phyloP scores from a whole-genome alignment of 495 filamentous ascomycete genomes.

The Oidiodendron maius region DNA sequence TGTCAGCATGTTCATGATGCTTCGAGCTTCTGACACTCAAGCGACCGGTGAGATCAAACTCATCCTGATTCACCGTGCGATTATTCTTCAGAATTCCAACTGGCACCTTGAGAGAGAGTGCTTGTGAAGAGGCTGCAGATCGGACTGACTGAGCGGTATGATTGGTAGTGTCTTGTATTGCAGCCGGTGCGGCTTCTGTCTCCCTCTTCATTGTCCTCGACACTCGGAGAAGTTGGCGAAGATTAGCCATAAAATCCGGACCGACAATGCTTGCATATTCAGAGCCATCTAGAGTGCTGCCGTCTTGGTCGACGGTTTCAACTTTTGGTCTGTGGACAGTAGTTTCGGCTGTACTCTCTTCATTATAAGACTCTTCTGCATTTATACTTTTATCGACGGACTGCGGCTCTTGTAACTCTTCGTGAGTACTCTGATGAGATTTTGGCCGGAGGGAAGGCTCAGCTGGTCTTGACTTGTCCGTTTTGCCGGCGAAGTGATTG shows the following conservation, averaged over 20 bases:
- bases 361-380: background rate
- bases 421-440: background rate
- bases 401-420: background rate
- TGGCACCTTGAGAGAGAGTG: background rate
- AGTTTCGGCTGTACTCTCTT: background rate
- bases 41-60: conserved; percentile 27
- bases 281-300: background rate
- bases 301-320: background rate
- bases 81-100: conserved; percentile 2
- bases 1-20: conserved; percentile 17
- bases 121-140: background rate
- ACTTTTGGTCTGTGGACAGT: background rate
- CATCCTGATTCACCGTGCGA: conserved; percentile 2
- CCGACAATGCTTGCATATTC: background rate
- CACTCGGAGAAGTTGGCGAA: background rate
- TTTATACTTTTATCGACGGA: background rate
- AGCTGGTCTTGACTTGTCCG: background rate
- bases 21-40: conserved; percentile 37
- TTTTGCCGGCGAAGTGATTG: background rate
- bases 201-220: background rate
- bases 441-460: background rate
- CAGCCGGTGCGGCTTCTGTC: background rate
- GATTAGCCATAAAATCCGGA: background rate
- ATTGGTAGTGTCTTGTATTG: background rate
- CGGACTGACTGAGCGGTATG: background rate